Conservation (phyloP, 2,329 filamentous ascomycete species). For the Cyclaneusma minus region DNA sequence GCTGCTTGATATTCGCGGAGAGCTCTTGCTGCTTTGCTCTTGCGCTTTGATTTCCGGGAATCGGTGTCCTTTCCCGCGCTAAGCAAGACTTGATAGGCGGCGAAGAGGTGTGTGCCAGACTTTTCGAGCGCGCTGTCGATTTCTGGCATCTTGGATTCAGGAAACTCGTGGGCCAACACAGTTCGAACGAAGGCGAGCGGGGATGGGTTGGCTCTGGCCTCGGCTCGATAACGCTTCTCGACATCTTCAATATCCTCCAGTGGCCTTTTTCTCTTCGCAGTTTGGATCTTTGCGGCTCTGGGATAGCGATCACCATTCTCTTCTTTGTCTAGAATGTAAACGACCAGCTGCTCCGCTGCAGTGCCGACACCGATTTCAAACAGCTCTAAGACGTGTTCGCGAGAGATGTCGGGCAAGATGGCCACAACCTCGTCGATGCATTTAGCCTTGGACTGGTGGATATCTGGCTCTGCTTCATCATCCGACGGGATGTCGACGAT, state of each 20-base stretch:
- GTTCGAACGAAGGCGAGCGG: conserved; percentile 11
- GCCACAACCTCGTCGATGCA: conserved; percentile 21
- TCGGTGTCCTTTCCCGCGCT: no score
- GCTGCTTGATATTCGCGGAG: no score
- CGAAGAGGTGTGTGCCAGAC: conserved; percentile 17
- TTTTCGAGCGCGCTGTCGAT: conserved; percentile 20
- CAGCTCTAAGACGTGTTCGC: conserved; percentile 22
- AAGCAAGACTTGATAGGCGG: no score
- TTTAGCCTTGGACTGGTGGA: conserved; percentile 7
- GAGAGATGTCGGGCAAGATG: conserved; percentile 31
- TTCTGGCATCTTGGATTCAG: conserved; percentile 19
- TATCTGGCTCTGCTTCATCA: conserved; percentile 2
- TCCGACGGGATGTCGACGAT: conserved; percentile 4
- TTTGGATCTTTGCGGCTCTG: conserved; percentile 19
- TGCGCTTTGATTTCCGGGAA: no score
- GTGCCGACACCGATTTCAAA: conserved; percentile 14
- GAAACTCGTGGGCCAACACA: conserved; percentile 20
- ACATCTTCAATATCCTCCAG: conserved; percentile 21
- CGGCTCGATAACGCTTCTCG: conserved; percentile 7
- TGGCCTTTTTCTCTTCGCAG: conserved; percentile 21
- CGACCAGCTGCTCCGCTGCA: conserved; percentile 14
- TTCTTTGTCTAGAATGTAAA: conserved; percentile 25
- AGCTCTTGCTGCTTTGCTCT: no score
- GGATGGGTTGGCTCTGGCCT: conserved; percentile 11
- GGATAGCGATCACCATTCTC: conserved; percentile 25